A percentile compares a stretch with the other conserved stretches of the same genome.
phyloP scores from a whole-genome alignment of 2,329 filamentous ascomycete species.

The Balansia obtecta region DNA sequence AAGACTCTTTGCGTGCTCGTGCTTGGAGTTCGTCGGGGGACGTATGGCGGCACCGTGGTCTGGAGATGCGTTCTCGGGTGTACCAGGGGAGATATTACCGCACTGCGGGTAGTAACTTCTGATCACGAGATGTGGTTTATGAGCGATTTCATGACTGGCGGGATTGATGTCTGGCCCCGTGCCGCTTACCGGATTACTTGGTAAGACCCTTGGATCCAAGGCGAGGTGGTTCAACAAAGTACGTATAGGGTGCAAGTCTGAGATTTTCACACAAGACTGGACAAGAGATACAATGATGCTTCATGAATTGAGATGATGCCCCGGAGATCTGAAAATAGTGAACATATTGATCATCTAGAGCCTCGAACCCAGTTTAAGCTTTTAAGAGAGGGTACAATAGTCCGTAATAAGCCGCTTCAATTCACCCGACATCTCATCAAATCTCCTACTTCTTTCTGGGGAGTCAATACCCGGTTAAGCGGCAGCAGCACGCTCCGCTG shows the following conservation, averaged over 20 bases:
- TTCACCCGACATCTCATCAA: neutral
- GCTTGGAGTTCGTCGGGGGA: no score
- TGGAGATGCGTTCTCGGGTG: neutral
- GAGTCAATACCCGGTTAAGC: constrained; percentile 1
- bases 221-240: neutral
- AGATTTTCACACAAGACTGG: neutral
- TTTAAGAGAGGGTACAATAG: neutral
- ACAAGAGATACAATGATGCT: neutral
- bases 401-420: neutral
- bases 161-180: constrained; percentile 12
- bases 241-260: neutral
- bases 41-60: no score
- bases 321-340: neutral
- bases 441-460: neutral
- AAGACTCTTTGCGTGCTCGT: no score
- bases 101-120: constrained; percentile 10
- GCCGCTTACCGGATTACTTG: neutral
- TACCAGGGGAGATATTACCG: neutral
- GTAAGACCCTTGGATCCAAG: no score
- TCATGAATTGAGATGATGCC: neutral
- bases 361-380: neutral
- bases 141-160: constrained; percentile 11
- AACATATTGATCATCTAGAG: neutral
- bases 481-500: constrained; percentile 1
- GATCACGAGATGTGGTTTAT: constrained; percentile 10